phyloP scores from a whole-genome alignment of 2,329 filamentous ascomycete genomes.

The Ascochyta rabiei region DNA sequence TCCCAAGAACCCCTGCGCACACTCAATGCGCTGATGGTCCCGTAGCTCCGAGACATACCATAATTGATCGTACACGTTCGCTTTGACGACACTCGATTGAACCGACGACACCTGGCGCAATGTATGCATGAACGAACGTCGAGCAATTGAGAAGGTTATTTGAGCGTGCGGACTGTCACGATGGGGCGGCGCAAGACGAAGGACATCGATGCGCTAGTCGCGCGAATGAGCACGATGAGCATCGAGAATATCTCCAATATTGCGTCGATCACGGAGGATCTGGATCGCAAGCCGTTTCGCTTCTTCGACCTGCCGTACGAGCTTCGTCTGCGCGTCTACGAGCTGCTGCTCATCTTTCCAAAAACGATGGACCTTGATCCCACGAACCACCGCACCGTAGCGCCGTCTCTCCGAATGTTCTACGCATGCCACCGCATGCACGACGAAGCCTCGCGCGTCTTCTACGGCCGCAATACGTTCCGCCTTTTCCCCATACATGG shows the following conservation, averaged over 20 bases:
- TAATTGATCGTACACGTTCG: not conserved
- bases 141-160: constrained; percentile 41
- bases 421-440: constrained; percentile 62
- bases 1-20: constrained; percentile 46
- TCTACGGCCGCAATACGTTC: constrained; percentile 60
- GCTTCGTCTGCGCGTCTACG: constrained; percentile 58
- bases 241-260: constrained; percentile 20
- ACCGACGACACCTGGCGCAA: constrained; percentile 33
- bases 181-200: constrained; percentile 33
- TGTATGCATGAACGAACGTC: constrained; percentile 52
- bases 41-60: constrained; percentile 46
- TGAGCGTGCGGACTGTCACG: not conserved
- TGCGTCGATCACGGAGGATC: constrained; percentile 7
- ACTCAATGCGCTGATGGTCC: constrained; percentile 42
- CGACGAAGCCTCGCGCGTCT: constrained; percentile 57
- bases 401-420: constrained; percentile 67
- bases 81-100: constrained; percentile 8
- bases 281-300: constrained; percentile 49
- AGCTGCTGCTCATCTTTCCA: constrained; percentile 56
- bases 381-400: constrained; percentile 67
- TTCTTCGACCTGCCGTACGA: constrained; percentile 62
- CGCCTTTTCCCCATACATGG: constrained; percentile 60
- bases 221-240: constrained; percentile 33
- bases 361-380: constrained; percentile 70
- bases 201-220: constrained; percentile 34